Evolutionary conservation across 768 basidiomycete species (phyloP).

Genomic region (Termitomyces sp.): DNA sequence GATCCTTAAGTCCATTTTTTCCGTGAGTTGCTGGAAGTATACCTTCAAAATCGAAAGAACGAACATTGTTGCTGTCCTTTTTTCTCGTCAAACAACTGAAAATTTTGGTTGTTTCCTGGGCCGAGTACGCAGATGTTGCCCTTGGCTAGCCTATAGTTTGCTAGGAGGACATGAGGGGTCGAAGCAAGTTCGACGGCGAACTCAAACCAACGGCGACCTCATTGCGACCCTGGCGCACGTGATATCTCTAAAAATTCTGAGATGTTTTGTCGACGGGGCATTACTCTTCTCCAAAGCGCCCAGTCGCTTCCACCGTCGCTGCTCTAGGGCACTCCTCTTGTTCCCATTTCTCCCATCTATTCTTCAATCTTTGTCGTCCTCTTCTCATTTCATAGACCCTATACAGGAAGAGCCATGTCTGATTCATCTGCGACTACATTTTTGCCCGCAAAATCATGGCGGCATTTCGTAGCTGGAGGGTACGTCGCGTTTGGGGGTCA

Average conservation of each 20-base stretch:
- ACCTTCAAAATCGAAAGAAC: conserved; percentile 43
- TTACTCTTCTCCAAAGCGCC: background rate
- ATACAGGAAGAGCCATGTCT: conserved; percentile 15
- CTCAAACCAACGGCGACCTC: conserved; percentile 1
- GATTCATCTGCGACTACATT: conserved; percentile 27
- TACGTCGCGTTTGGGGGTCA: conserved; percentile 32
- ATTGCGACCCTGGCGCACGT: conserved; percentile 16
- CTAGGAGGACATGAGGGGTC: conserved; percentile 11
- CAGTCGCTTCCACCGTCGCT: background rate
- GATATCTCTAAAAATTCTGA: conserved; percentile 11
- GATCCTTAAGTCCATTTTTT: background rate
- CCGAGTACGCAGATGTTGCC: background rate
- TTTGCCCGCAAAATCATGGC: conserved; percentile 76
- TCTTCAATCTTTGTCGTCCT: background rate
- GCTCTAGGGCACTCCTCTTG: background rate
- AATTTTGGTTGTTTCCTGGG: background rate
- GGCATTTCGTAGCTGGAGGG: conserved; percentile 87
- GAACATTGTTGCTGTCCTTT: conserved; percentile 32
- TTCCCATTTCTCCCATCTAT: background rate
- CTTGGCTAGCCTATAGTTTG: background rate
- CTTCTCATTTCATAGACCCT: background rate
- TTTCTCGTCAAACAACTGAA: background rate
- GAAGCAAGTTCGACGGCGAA: background rate
- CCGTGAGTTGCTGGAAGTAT: background rate
- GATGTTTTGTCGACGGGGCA: background rate